Percentiles rank a stretch among this genome's conserved stretches.
Evolutionary conservation across 768 basidiomycete species (phyloP).

Genomic region (Trametes sanguinea): DNA sequence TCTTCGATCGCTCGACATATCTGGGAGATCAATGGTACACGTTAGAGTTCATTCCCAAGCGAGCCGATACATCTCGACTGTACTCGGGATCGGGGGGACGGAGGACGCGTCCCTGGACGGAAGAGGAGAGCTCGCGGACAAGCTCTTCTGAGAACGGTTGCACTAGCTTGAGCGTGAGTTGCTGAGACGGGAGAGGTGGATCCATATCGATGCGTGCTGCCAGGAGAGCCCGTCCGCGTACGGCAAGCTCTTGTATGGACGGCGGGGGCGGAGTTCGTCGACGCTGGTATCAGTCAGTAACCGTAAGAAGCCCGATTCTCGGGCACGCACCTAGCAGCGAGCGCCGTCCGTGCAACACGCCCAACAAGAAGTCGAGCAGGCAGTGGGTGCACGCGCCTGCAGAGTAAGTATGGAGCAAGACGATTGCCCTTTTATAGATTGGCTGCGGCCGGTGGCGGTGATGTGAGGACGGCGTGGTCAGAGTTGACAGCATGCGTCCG

Average conservation of each 20-base stretch:
- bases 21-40: slow-evolving; percentile 9
- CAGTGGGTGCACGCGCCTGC: too few relatives aligned
- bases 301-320: background rate
- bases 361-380: too few relatives aligned
- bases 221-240: background rate
- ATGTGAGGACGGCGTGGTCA: too few relatives aligned
- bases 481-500: too few relatives aligned
- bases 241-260: background rate
- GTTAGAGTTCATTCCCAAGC: background rate
- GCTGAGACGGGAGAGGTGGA: background rate
- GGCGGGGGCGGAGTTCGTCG: background rate
- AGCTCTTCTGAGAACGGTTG: slow-evolving; percentile 6
- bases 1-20: slow-evolving; percentile 28
- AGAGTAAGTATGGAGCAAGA: too few relatives aligned
- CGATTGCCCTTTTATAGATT: too few relatives aligned
- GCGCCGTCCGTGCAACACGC: too few relatives aligned
- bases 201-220: background rate
- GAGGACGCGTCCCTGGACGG: slow-evolving; percentile 24
- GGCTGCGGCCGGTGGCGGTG: too few relatives aligned
- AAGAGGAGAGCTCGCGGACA: slow-evolving; percentile 21
- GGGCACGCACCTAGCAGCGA: too few relatives aligned
- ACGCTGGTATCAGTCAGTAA: background rate
- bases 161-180: background rate
- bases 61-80: background rate
- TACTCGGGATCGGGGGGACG: slow-evolving; percentile 24